Percentiles rank a stretch among this genome's conserved stretches.
phyloP scores from a whole-genome alignment of 208 protist genomes.

The Phytomonas sp. region DNA sequence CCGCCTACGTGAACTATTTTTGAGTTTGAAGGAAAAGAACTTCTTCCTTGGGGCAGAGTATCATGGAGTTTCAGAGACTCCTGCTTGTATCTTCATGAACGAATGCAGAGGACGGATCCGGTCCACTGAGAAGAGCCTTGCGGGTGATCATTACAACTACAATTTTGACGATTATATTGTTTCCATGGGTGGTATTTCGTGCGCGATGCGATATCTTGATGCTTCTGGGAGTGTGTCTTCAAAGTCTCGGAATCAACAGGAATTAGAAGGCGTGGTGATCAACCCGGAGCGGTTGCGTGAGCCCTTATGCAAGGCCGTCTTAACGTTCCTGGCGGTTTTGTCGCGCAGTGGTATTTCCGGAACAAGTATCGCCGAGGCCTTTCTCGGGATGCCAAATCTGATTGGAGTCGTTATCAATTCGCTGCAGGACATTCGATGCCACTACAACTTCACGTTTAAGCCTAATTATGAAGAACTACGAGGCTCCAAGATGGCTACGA shows the following conservation, averaged over 20 bases:
- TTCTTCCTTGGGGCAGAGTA: background rate
- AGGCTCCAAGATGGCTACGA: background rate
- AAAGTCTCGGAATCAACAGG: background rate
- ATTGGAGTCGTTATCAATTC: background rate
- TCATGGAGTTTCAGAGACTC: background rate
- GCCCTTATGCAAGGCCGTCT: background rate
- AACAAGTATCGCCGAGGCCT: background rate
- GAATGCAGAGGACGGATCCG: background rate
- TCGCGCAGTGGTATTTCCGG: background rate
- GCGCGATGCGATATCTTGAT: background rate
- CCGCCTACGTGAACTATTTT: background rate
- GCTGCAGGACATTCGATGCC: background rate
- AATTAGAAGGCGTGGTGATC: background rate
- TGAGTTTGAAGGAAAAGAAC: background rate
- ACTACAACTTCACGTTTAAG: background rate
- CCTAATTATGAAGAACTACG: background rate
- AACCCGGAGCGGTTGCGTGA: background rate
- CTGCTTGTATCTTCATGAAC: background rate
- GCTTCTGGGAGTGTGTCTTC: background rate
- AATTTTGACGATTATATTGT: slow-evolving; percentile 1
- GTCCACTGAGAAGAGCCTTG: background rate
- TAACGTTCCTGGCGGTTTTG: background rate
- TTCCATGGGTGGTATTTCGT: background rate
- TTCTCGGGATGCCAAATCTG: background rate
- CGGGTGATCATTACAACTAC: background rate